Evolutionary conservation across 441 rosid species (phyloP).

Genomic region (Raphanus hybrid): DNA sequence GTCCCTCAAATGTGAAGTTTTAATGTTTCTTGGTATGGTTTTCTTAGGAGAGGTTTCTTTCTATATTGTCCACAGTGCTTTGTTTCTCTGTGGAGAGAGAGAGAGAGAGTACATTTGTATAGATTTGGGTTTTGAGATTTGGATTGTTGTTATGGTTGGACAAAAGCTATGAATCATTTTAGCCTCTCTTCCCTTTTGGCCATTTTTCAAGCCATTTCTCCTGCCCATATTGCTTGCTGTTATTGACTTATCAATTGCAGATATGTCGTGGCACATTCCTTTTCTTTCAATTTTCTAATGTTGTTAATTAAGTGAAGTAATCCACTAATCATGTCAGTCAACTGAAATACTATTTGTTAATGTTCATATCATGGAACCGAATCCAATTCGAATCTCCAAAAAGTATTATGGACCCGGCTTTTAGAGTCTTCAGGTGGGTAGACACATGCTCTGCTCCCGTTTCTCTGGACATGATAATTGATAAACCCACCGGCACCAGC

Average conservation of each 20-base stretch:
- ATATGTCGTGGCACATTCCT: background rate
- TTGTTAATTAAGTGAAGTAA: background rate
- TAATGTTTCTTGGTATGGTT: background rate
- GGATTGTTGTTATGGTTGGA: background rate
- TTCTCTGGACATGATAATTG: background rate
- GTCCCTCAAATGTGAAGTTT: background rate
- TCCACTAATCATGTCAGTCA: background rate
- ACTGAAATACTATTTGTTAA: background rate
- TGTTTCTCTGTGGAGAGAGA: background rate
- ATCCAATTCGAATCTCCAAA: background rate
- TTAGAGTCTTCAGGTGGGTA: background rate
- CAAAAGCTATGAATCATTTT: background rate
- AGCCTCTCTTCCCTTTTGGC: background rate
- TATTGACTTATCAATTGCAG: background rate
- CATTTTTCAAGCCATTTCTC: background rate
- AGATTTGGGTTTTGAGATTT: background rate
- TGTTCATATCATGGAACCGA: background rate
- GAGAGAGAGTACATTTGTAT: background rate
- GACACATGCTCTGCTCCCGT: conserved; percentile 1
- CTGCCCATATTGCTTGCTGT: background rate
- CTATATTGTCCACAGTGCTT: background rate
- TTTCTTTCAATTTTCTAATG: background rate
- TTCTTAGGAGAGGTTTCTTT: background rate
- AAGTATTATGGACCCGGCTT: background rate
- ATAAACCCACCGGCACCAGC: background rate